These are phyloP conservation scores for Eimeria necatrix DNA, from an alignment of 169 alveolate genomes.

Conservation along the genomic window DNA sequence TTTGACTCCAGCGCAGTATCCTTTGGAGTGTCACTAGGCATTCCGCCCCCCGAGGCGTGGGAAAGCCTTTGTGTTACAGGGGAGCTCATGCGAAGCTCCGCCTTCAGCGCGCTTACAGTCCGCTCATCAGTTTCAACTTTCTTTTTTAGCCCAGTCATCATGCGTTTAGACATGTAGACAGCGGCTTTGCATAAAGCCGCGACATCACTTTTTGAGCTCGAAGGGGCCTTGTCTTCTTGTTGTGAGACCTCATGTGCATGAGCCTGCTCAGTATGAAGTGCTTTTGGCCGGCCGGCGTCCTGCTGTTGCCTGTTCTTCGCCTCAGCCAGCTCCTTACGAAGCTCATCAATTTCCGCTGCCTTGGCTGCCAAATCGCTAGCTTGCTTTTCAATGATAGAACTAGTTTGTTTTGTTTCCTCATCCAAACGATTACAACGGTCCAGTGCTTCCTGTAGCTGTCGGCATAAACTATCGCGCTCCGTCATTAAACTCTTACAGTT, in stretches of 20 bases:
- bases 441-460: no score
- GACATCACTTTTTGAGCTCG: no score
- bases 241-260: no score
- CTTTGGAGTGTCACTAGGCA: not conserved
- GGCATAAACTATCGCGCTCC: no score
- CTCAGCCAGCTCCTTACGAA: not conserved
- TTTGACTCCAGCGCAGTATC: not conserved
- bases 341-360: not conserved
- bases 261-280: no score
- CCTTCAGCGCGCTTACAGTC: constrained; percentile 8
- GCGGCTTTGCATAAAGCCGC: no score
- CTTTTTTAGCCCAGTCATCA: not conserved
- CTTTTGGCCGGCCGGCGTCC: no score
- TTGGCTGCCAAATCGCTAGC: not conserved
- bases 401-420: no score
- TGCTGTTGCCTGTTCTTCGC: not conserved
- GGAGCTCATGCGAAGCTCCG: not conserved
- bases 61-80: not conserved
- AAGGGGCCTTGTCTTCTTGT: no score
- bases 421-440: no score
- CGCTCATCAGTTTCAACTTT: constrained; percentile 15
- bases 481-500: not conserved
- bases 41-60: not conserved
- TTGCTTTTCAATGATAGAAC: not conserved
- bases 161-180: no score